Conservation (phyloP, 768 basidiomycete genomes). For the Termitomyces heimii region DNA sequence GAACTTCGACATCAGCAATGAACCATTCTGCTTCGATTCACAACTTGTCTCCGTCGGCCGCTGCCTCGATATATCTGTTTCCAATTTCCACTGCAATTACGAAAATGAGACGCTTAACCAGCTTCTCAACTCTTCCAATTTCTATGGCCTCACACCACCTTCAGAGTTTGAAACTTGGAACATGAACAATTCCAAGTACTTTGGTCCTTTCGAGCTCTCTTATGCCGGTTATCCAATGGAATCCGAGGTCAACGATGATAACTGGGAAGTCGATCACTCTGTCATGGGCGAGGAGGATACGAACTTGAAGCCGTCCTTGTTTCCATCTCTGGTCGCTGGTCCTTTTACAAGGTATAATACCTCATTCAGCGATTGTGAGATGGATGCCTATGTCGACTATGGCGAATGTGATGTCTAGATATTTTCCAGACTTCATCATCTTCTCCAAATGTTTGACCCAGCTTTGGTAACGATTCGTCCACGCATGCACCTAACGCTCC, state of each 20-base stretch:
- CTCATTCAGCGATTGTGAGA: conserved; percentile 4
- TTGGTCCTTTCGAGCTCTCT: conserved; percentile 1
- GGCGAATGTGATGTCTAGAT: conserved; percentile 2
- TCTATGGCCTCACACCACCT: background rate
- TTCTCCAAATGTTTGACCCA: background rate
- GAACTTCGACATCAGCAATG: conserved; percentile 13
- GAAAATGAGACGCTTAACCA: background rate
- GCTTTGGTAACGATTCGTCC: background rate
- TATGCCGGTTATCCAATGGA: background rate
- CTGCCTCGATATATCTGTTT: conserved; percentile 1
- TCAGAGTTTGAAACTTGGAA: background rate
- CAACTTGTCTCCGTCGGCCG: background rate
- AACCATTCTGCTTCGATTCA: conserved; percentile 12
- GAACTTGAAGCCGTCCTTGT: background rate
- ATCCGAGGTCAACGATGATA: background rate
- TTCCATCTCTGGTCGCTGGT: background rate
- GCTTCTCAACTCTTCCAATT: background rate
- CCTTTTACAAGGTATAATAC: background rate
- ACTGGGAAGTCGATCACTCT: background rate
- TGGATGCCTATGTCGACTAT: conserved; percentile 13
- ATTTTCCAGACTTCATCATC: background rate
- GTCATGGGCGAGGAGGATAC: background rate
- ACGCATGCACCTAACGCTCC: background rate
- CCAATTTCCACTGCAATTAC: background rate
- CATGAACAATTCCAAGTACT: background rate